Conservation (phyloP, 1,284 basidiomycete genomes). For the Ceraceosorus bombacis region DNA sequence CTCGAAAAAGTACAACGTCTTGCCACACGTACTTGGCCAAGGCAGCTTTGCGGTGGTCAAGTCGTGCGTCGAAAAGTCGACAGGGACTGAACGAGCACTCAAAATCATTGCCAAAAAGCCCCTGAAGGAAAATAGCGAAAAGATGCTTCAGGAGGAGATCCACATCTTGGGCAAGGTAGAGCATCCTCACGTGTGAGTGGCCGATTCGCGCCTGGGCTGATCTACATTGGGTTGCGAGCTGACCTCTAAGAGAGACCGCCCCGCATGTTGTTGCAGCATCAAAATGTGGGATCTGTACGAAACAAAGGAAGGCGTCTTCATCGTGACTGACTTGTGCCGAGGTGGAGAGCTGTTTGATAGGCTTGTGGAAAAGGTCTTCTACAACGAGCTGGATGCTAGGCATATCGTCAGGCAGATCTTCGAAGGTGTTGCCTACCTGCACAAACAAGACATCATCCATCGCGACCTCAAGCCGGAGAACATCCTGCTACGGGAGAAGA, state of each 20-base stretch:
- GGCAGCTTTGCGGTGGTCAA: constrained; percentile 46
- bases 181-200: constrained; percentile 25
- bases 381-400: constrained; percentile 44
- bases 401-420: constrained; percentile 43
- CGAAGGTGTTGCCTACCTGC: constrained; percentile 41
- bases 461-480: constrained; percentile 47
- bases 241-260: not conserved
- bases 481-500: constrained; percentile 36
- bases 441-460: constrained; percentile 43
- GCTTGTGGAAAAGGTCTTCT: constrained; percentile 39
- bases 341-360: constrained; percentile 47
- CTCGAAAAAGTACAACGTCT: constrained; percentile 39
- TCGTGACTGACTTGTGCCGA: constrained; percentile 44
- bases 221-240: not conserved
- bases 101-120: constrained; percentile 47
- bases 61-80: constrained; percentile 24
- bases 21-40: constrained; percentile 31
- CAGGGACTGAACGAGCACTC: constrained; percentile 37
- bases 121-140: constrained; percentile 39
- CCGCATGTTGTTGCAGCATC: constrained; percentile 20
- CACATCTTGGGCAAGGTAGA: constrained; percentile 39
- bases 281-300: constrained; percentile 47
- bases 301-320: constrained; percentile 45
- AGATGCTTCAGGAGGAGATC: constrained; percentile 43
- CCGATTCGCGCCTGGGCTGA: not conserved